Base-by-base conservation (phyloP, 75 land plant genomes). In the Selaginella moellendorffii region DNA sequence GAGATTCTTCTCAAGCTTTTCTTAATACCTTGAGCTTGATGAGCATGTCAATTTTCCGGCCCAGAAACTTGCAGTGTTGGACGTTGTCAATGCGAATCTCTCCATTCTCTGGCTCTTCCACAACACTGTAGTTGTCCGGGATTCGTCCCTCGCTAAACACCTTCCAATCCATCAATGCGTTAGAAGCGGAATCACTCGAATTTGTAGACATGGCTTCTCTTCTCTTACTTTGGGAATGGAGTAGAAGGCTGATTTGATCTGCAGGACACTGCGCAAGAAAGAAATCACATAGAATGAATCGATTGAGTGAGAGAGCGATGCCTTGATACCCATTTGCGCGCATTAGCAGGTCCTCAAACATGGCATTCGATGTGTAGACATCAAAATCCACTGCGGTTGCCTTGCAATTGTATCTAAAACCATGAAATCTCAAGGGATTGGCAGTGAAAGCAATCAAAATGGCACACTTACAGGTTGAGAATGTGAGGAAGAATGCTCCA, bases 201-300 rank as follows among this genome's bases (percentile, higher is more conserved):
- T 36, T 36, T 5, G 5, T 36, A 36, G 14, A 5, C 5, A 36
- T 36, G 14, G 5, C 46, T 14, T 5, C 5, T 5, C 14, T 5
- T 5, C 14, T 5, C 46, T 5, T 63, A 87, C 96, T 85, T 90
- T 90, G 24, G 85, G 62, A 31, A 90, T 72, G 5, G 93, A 84
- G 70, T 90, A 90, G 65, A 90, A 90, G 20, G 97, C 79, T 36
- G 97, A 90, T 71, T 90, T 90, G 70, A 90, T 87, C 67, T 90
- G 88, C 65, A 75, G 74, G 31, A 87, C 79, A 24, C 95, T 88
- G 82, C 69, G 71, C 30, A 9, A 8, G 20, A n/a, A n/a, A n/a
- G n/a, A n/a, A n/a, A n/a, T n/a, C n/a, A n/a, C n/a, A n/a, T n/a
- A n/a, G n/a, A n/a, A n/a, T n/a, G n/a, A n/a, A n/a, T n/a, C n/a